Percentiles rank a stretch among this genome's conserved stretches.
Evolutionary conservation across 148 eudicot genomes (phyloP).

Genomic region (Beta vulgaris): DNA sequence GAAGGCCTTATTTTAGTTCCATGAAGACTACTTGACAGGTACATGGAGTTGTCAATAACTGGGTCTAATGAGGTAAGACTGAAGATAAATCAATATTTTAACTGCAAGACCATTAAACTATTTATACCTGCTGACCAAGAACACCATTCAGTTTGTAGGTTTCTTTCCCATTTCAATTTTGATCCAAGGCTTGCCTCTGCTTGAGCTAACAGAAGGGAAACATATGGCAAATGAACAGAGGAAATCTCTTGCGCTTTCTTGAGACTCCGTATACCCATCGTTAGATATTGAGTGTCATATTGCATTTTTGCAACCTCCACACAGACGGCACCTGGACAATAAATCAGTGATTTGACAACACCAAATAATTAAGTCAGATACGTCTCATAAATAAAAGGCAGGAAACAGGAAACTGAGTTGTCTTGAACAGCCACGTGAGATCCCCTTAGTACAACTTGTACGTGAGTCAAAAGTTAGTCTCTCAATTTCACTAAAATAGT

Average conservation of each 20-base stretch:
- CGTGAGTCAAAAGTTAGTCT: background rate
- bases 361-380: background rate
- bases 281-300: constrained; percentile 53
- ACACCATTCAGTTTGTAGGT: constrained; percentile 67
- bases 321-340: constrained; percentile 68
- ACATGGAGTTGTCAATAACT: background rate
- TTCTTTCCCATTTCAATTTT: constrained; percentile 65
- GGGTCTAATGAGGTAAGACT: background rate
- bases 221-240: constrained; percentile 46
- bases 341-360: constrained; percentile 10
- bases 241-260: constrained; percentile 61
- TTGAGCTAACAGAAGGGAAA: constrained; percentile 74
- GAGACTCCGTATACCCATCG: constrained; percentile 63
- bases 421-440: background rate
- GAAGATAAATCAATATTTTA: background rate
- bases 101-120: background rate
- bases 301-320: constrained; percentile 70
- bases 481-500: no score
- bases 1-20: background rate
- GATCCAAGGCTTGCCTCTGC: constrained; percentile 92
- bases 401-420: background rate
- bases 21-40: background rate
- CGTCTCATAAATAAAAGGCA: background rate
- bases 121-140: constrained; percentile 83
- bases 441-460: background rate